Conservation (phyloP, 345 rosid species). For the Psidium guajava region DNA sequence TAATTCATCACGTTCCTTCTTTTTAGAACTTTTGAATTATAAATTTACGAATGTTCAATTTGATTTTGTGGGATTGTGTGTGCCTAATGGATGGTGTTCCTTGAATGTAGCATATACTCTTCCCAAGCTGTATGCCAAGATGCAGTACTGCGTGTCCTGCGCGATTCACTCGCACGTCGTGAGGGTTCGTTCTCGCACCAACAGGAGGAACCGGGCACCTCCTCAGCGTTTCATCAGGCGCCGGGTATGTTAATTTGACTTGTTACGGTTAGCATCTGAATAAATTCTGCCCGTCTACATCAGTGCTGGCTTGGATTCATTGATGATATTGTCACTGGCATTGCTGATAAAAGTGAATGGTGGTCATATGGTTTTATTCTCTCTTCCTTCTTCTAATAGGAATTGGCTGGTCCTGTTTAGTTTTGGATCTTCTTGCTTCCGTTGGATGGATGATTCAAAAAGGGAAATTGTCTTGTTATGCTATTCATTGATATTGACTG, state of each 20-base stretch:
- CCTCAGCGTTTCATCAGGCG: constrained; percentile 79
- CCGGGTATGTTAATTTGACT: constrained; percentile 29
- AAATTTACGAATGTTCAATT: not conserved
- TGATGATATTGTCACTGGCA: not conserved
- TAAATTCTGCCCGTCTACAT: not conserved
- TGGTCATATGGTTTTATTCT: not conserved
- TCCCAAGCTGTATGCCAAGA: constrained; percentile 78
- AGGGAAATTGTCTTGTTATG: not conserved
- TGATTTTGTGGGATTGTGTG: not conserved
- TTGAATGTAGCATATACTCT: constrained; percentile 43
- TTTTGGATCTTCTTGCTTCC: not conserved
- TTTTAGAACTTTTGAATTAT: not conserved
- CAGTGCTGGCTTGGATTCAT: not conserved
- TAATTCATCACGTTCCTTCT: not conserved
- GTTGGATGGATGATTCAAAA: not conserved
- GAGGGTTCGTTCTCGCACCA: constrained; percentile 70
- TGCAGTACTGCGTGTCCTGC: constrained; percentile 89
- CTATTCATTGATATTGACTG: not conserved
- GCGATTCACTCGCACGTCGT: constrained; percentile 98
- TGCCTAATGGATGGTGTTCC: not conserved
- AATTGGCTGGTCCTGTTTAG: not conserved
- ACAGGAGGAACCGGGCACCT: constrained; percentile 73
- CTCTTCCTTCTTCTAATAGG: not conserved
- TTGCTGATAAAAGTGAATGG: not conserved
- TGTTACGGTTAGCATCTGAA: not conserved